Percentiles rank a stretch among this genome's conserved stretches.
Evolutionary conservation across 2,329 filamentous ascomycete genomes (phyloP).

Genomic region (Calonectria pteridis): DNA sequence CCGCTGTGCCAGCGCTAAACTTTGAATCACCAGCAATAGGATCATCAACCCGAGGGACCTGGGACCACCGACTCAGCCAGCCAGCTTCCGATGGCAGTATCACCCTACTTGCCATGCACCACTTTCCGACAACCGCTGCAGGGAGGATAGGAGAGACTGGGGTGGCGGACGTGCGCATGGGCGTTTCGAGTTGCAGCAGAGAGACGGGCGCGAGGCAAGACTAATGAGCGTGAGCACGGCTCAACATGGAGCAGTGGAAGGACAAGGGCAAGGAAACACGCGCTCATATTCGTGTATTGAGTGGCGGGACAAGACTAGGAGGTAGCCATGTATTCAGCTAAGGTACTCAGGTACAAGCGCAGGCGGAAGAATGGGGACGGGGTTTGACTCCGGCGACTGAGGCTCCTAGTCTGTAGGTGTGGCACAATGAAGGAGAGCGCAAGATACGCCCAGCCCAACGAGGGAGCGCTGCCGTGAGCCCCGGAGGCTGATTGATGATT

Average conservation of each 20-base stretch:
- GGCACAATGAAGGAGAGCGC: slow-evolving; percentile 38
- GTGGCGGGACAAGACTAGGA: slow-evolving; percentile 19
- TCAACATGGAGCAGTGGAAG: slow-evolving; percentile 23
- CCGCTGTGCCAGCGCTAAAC: slow-evolving; percentile 39
- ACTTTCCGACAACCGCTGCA: slow-evolving; percentile 27
- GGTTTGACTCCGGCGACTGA: slow-evolving; percentile 26
- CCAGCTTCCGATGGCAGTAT: slow-evolving; percentile 33
- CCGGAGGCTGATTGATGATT: slow-evolving; percentile 44
- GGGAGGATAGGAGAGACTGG: slow-evolving; percentile 7
- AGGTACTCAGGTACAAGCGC: slow-evolving; percentile 20
- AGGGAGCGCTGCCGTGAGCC: slow-evolving; percentile 38
- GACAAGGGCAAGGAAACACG: slow-evolving; percentile 27
- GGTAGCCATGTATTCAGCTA: slow-evolving; percentile 11
- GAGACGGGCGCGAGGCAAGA: slow-evolving; percentile 3
- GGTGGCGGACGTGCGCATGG: slow-evolving; percentile 23
- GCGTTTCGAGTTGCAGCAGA: slow-evolving; percentile 28
- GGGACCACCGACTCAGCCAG: slow-evolving; percentile 25
- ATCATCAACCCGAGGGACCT: slow-evolving; percentile 19
- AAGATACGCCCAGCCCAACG: slow-evolving; percentile 32
- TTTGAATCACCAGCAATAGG: slow-evolving; percentile 36
- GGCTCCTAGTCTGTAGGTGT: slow-evolving; percentile 35
- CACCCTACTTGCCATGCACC: slow-evolving; percentile 16
- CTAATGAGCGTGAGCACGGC: slow-evolving; percentile 19
- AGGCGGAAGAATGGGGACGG: slow-evolving; percentile 17
- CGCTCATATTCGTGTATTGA: slow-evolving; percentile 21